These are phyloP conservation scores for Oenanthe sinensis DNA, from an alignment of 129 eudicot genomes.

Conservation along the genomic window DNA sequence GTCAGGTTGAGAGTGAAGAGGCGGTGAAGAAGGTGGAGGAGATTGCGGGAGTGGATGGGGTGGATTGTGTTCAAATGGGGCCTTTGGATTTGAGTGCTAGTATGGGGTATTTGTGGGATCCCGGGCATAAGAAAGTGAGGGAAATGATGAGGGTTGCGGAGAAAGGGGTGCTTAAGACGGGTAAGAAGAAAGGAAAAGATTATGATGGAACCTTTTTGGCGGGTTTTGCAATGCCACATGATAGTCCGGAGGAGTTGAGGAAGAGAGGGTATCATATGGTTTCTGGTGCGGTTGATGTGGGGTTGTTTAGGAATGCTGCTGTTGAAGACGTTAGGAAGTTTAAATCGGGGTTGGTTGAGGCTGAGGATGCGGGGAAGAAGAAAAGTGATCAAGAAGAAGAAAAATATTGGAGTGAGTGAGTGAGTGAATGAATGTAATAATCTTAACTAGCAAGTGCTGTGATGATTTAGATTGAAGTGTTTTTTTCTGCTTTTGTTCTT, in stretches of 20 bases:
- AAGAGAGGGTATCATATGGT: conserved; percentile 84
- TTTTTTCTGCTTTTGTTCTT: neutral
- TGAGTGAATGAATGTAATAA: conserved; percentile 22
- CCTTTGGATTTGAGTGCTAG: conserved; percentile 94
- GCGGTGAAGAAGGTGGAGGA: conserved; percentile 68
- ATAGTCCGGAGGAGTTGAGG: conserved; percentile 43
- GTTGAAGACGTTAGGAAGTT: conserved; percentile 76
- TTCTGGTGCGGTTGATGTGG: conserved; percentile 68
- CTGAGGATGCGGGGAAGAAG: conserved; percentile 17
- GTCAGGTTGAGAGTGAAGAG: conserved; percentile 81
- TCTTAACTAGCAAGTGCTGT: neutral
- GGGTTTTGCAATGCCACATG: conserved; percentile 84
- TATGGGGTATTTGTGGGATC: conserved; percentile 95
- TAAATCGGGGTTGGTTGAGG: conserved; percentile 26
- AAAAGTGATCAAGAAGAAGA: conserved; percentile 26
- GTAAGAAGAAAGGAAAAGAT: neutral
- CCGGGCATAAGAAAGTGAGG: conserved; percentile 85
- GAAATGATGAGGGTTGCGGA: conserved; percentile 55
- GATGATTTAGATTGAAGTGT: neutral
- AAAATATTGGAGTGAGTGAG: conserved; percentile 47
- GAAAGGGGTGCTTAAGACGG: conserved; percentile 46
- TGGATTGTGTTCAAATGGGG: conserved; percentile 94
- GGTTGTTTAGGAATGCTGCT: conserved; percentile 61
- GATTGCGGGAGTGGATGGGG: conserved; percentile 74
- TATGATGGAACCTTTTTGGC: conserved; percentile 40